Base-by-base conservation (phyloP, 306 rosid species). In the Phaseolus lunatus region DNA sequence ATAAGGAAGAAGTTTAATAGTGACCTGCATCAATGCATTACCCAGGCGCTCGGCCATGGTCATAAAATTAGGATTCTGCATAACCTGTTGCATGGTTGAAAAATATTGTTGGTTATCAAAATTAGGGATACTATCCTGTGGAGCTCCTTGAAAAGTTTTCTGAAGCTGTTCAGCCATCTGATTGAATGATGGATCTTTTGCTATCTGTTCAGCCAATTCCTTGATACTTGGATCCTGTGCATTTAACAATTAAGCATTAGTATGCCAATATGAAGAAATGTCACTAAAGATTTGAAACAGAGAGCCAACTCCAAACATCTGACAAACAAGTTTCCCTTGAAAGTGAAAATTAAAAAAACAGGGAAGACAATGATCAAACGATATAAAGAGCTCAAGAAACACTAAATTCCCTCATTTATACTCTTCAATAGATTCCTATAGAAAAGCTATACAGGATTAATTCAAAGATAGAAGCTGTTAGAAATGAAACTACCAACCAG, bases 131-230 rank as follows among this genome's bases (percentile, higher is more conserved):
- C 91, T 78, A 0, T 92, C 96, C 11, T 87, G 87, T 69, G 95
- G 10, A 61, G 81, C 80, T 75, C 89, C 96, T 75, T 96, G 94
- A 84, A 96, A 87, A 67, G 93, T 88, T 79, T 92, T 89, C 87
- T 96, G 97, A 80, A 96, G 96, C 84, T 92, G 97, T 82, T 96
- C 98, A 31, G 97, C 99, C 99, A 96, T 96, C 82, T 92, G 97
- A 86, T 86, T 96, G 87, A 96, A 96, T 15, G 99, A 80, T 54
- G 99, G 98, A 84, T 96, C 99, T 84, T 86, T 87, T 31, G 99
- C 90, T 80, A 96, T 92, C 84, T 95, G 97, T 83, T 95, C 97
- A 77, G 99, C 99, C 75, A 95, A 84, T 13, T 91, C 97, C 87
- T 95, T 95, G 84, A 95, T 87, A 84, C 97, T 95, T 80, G 99